Percentiles rank a stretch among this genome's conserved stretches.
These are phyloP conservation scores for Coix lacrymajobi DNA, from an alignment of 176 grass and related monocot genomes.

Conservation along the genomic window DNA sequence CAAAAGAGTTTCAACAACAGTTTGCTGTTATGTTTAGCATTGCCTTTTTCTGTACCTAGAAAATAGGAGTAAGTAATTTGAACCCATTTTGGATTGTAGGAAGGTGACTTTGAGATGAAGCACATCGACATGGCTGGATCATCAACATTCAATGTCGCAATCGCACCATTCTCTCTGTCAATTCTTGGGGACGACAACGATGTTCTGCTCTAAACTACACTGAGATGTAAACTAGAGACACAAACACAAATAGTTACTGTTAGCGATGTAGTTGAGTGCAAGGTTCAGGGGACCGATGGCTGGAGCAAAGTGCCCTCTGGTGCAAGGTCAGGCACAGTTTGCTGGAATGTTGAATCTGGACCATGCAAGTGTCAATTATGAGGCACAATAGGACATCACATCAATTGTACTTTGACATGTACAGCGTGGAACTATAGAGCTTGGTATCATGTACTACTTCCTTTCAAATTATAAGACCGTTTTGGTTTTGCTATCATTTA, in stretches of 20 bases:
- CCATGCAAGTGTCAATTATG: background rate
- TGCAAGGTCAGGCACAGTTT: background rate
- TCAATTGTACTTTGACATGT: constrained; percentile 18
- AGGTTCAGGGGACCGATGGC: background rate
- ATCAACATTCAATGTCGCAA: constrained; percentile 59
- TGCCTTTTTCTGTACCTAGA: background rate
- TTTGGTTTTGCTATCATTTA: background rate
- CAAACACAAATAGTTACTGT: background rate
- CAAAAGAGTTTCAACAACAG: background rate
- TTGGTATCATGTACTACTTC: constrained; percentile 3
- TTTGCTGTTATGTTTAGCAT: background rate
- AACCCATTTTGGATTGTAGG: constrained; percentile 32
- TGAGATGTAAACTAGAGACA: background rate
- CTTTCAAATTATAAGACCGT: background rate
- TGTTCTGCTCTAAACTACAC: constrained; percentile 16
- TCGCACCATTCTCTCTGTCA: constrained; percentile 68
- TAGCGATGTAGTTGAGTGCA: constrained; percentile 4
- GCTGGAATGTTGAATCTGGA: background rate
- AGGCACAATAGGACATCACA: background rate
- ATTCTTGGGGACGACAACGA: constrained; percentile 60
- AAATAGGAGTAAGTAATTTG: background rate
- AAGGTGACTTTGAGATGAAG: constrained; percentile 89
- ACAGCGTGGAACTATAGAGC: constrained; percentile 25
- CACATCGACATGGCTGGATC: constrained; percentile 56
- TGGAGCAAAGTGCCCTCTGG: background rate